Percentiles rank a stretch among this genome's conserved stretches.
phyloP scores from a whole-genome alignment of 345 rosid genomes.

The Eucalyptus shirleyi region DNA sequence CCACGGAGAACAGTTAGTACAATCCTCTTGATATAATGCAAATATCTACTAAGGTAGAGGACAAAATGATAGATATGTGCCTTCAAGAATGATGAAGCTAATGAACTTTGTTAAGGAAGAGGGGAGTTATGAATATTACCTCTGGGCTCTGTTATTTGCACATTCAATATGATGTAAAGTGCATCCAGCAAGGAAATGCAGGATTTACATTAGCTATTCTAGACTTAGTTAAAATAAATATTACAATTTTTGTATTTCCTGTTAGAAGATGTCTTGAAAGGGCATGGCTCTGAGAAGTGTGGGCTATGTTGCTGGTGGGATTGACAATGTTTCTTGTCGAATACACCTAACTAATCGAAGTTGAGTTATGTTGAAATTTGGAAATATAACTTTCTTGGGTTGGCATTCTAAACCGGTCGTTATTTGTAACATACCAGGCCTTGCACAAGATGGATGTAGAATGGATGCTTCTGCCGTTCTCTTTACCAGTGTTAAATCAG shows the following conservation, averaged over 20 bases:
- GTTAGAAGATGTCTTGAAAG: background rate
- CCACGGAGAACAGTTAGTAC: background rate
- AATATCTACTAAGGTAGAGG: background rate
- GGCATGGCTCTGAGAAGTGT: background rate
- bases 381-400: background rate
- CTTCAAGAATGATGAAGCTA: background rate
- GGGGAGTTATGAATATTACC: background rate
- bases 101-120: background rate
- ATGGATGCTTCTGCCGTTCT: constrained; percentile 80
- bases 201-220: background rate
- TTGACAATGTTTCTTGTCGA: background rate
- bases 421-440: constrained; percentile 31
- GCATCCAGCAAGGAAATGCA: background rate
- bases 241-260: background rate
- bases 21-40: background rate
- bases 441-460: constrained; percentile 87
- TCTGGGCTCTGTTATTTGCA: background rate
- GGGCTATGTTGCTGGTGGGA: background rate
- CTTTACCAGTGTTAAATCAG: constrained; percentile 68
- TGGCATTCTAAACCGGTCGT: background rate
- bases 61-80: background rate
- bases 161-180: background rate
- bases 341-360: background rate
- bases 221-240: background rate
- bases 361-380: background rate